Percentiles rank a stretch among this genome's conserved stretches.
These are phyloP conservation scores for Vigna radiata DNA, from an alignment of 306 rosid genomes.

Conservation along the genomic window DNA sequence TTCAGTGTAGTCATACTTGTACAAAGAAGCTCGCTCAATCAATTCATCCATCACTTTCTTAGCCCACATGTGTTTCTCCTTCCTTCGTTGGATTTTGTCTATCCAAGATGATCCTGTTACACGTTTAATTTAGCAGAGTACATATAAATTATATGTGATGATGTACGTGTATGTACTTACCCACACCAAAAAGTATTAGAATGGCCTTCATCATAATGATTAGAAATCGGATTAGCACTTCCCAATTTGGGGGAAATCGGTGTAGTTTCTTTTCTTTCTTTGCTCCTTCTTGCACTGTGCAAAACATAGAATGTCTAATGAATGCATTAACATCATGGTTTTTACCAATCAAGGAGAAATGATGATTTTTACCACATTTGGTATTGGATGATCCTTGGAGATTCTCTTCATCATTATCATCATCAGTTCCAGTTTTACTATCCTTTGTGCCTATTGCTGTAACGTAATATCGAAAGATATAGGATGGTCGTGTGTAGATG, in stretches of 20 bases:
- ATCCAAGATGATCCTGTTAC: slow-evolving; percentile 43
- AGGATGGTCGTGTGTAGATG: background rate
- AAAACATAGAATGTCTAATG: background rate
- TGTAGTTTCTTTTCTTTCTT: background rate
- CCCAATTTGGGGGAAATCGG: slow-evolving; percentile 45
- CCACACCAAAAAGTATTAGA: slow-evolving; percentile 46
- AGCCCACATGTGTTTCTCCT: slow-evolving; percentile 47
- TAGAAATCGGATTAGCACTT: slow-evolving; percentile 21
- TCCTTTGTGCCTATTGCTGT: slow-evolving; percentile 30
- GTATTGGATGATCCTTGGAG: background rate
- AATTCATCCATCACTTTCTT: slow-evolving; percentile 41
- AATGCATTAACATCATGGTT: slow-evolving; percentile 17
- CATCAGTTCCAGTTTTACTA: slow-evolving; percentile 19
- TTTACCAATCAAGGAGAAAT: background rate
- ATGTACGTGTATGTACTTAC: slow-evolving; percentile 13
- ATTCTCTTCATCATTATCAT: slow-evolving; percentile 34
- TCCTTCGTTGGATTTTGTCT: slow-evolving; percentile 39
- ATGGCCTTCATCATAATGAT: slow-evolving; percentile 34
- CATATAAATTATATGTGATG: background rate
- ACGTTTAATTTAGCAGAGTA: slow-evolving; percentile 1
- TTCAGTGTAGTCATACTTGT: slow-evolving; percentile 21
- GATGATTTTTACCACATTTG: background rate
- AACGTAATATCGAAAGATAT: background rate
- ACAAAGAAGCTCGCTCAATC: slow-evolving; percentile 22
- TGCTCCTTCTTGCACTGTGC: background rate